Evolutionary conservation across 2,329 filamentous ascomycete species (phyloP), one percentile per base, ranked within the genome.

Genomic region (Diaporthe sp.): DNA sequence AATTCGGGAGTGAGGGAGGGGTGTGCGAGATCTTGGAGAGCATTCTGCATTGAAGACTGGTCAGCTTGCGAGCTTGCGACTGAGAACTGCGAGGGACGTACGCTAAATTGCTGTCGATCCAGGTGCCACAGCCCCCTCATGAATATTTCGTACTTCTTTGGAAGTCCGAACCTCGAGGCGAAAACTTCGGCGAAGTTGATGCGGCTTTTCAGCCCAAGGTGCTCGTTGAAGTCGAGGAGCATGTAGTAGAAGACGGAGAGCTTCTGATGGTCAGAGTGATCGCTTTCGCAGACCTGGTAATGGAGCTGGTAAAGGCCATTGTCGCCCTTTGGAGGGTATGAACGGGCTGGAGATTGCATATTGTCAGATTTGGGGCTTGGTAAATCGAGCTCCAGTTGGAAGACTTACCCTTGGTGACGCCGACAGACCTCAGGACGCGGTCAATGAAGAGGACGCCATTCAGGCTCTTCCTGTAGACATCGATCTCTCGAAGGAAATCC

Each of bases 191-290:
- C 87, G 9, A 73, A 86, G 79, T 47, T 89, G 86, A 25, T 88
- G 83, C 4, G 87, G 86, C 40, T 77, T 72, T 71, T 38, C 19
- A 71, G 50, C 28, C 87, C 86, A 69, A 89, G 86, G 38, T 85
- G 83, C 52, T 86, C 83, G 79, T 93, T 90, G 80, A 93, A 90
- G 82, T 97, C 94, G 80, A 95, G 92, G 4, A 97, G 88, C 52
- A 97, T 86, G 82, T 97, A 97, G 86, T 94, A 97, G 77, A 97
- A 87, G 64, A 97, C 89, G 25, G 95, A 94, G 77, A 95, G 91
- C 82, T 96, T 96, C 85, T 96, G 92, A 82, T 96, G 93, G 71
- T 90, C 87, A 10, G 92, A 89, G 78, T 93, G 91, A 66, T 85
- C 86, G 71, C 85, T 90, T 35, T 91, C 88, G 81, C 92, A 89